Conservation (phyloP, 1,284 basidiomycete genomes). For the Austroboletus novae-zelandiae region DNA sequence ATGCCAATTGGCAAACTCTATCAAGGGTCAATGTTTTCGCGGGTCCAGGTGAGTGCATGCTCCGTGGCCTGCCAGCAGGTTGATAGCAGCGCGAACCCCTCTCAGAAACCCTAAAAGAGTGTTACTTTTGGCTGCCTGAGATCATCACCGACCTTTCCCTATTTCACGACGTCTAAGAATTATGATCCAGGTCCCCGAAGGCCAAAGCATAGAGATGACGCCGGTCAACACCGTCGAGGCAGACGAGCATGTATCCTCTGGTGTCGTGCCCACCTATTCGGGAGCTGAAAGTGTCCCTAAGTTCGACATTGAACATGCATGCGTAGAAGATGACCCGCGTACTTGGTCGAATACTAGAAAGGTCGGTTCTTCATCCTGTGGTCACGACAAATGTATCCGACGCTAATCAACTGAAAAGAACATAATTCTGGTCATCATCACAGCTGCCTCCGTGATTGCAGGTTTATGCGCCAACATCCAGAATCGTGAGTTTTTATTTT, state of each 20-base stretch:
- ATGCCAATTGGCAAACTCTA: neutral
- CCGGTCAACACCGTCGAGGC: neutral
- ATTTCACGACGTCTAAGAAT: neutral
- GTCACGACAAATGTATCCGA: neutral
- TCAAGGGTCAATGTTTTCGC: neutral
- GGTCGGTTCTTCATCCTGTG: conserved; percentile 34
- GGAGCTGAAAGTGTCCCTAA: conserved; percentile 1
- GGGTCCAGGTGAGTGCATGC: neutral
- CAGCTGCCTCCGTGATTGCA: conserved; percentile 65
- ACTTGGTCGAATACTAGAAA: conserved; percentile 70
- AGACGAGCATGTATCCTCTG: neutral
- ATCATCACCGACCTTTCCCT: neutral
- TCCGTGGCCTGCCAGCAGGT: neutral
- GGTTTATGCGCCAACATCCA: conserved; percentile 70
- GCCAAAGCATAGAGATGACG: neutral
- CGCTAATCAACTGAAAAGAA: conserved; percentile 38
- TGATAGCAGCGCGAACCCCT: neutral
- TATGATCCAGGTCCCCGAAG: conserved; percentile 11
- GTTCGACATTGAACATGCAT: conserved; percentile 62
- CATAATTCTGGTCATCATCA: conserved; percentile 53
- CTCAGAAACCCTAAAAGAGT: conserved; percentile 10
- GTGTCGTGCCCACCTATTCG: neutral
- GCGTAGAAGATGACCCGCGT: conserved; percentile 76
- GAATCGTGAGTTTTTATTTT: conserved; percentile 48
- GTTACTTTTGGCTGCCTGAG: neutral